A percentile compares a stretch with the other conserved stretches of the same genome.
Evolutionary conservation across 495 filamentous ascomycete genomes (phyloP).

Genomic region (Aspergillus haitiensis): DNA sequence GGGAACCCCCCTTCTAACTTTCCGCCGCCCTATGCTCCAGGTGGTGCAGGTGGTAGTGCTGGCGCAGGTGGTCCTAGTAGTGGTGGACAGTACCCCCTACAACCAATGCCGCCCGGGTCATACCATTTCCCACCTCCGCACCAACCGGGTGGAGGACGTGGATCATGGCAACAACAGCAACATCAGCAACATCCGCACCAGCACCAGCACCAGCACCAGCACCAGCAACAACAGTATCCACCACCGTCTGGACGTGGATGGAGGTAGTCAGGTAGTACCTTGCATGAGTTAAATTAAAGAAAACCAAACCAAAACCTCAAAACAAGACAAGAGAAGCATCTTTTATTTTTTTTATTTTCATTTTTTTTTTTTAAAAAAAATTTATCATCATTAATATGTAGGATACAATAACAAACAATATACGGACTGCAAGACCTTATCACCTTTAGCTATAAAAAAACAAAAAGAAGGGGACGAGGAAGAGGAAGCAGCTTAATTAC

Average conservation of each 20-base stretch:
- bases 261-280: not conserved
- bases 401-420: too few relatives aligned
- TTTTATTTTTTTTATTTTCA: too few relatives aligned
- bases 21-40: conserved; percentile 41
- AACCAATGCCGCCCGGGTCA: conserved; percentile 39
- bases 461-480: too few relatives aligned
- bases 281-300: too few relatives aligned
- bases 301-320: too few relatives aligned
- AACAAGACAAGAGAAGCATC: too few relatives aligned
- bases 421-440: too few relatives aligned
- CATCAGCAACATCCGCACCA: not conserved
- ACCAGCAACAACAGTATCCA: not conserved
- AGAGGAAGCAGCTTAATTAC: too few relatives aligned
- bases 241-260: not conserved
- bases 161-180: conserved; percentile 15
- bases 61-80: conserved; percentile 27
- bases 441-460: too few relatives aligned
- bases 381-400: too few relatives aligned
- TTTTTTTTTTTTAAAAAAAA: too few relatives aligned
- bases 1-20: conserved; percentile 20
- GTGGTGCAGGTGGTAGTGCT: conserved; percentile 28
- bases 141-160: conserved; percentile 21
- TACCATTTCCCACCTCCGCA: conserved; percentile 43
- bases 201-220: not conserved
- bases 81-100: conserved; percentile 16